Conservation (phyloP, 306 rosid species). For the Argentina anserina region DNA sequence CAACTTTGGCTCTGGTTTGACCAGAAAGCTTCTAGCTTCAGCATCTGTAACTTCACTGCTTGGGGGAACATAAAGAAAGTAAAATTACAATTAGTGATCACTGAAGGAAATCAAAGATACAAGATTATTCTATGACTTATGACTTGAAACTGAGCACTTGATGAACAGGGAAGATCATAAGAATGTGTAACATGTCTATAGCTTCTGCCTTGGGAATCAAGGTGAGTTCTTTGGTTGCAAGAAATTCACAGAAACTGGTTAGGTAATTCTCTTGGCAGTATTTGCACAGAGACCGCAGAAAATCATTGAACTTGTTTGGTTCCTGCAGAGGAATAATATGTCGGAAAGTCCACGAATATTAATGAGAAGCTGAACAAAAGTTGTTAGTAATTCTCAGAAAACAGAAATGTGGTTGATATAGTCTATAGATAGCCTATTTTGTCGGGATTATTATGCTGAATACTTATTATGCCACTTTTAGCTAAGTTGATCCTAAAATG, state of each 20-base stretch:
- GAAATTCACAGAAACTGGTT: slow-evolving; percentile 50
- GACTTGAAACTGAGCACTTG: slow-evolving; percentile 1
- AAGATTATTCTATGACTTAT: neutral
- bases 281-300: slow-evolving; percentile 49
- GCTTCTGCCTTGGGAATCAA: slow-evolving; percentile 79
- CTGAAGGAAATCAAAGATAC: neutral
- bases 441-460: neutral
- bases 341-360: neutral
- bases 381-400: neutral
- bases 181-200: slow-evolving; percentile 57
- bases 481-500: neutral
- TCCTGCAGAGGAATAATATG: slow-evolving; percentile 46
- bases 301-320: slow-evolving; percentile 82
- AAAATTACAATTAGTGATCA: slow-evolving; percentile 13
- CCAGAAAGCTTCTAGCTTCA: slow-evolving; percentile 63
- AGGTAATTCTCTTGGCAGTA: slow-evolving; percentile 57
- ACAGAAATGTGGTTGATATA: neutral
- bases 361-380: neutral
- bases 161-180: slow-evolving; percentile 11
- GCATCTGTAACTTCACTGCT: slow-evolving; percentile 78
- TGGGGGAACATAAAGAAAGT: slow-evolving; percentile 13
- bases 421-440: neutral
- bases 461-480: neutral
- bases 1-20: slow-evolving; percentile 47
- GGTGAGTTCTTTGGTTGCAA: slow-evolving; percentile 53